Conservation (phyloP, 805 yeast genomes). For the Ogataea methylovora region DNA sequence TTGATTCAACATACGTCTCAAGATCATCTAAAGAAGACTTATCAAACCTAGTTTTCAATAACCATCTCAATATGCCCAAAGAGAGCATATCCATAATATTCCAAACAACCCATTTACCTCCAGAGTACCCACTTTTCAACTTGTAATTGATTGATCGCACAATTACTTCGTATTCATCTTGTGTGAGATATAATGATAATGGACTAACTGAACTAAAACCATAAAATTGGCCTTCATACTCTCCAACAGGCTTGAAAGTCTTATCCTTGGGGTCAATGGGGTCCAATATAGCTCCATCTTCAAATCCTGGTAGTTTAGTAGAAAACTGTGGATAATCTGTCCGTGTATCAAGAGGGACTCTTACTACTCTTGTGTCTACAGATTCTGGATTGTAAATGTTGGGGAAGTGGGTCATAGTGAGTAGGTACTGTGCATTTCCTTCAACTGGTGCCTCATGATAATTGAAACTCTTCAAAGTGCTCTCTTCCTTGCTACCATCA, state of each 20-base stretch:
- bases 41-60: constrained; percentile 23
- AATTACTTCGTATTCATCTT: constrained; percentile 32
- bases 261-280: constrained; percentile 4
- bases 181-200: constrained; percentile 27
- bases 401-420: constrained; percentile 63
- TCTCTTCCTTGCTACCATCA: too few relatives aligned
- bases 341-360: constrained; percentile 51
- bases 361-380: constrained; percentile 45
- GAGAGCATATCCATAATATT: constrained; percentile 35
- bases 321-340: constrained; percentile 49
- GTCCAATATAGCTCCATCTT: constrained; percentile 50
- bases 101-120: constrained; percentile 30
- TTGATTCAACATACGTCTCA: constrained; percentile 31
- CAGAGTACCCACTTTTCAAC: constrained; percentile 32
- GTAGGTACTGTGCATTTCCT: neutral
- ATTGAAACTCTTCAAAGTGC: too few relatives aligned
- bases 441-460: constrained; percentile 51
- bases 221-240: constrained; percentile 33
- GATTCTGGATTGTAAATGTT: constrained; percentile 35
- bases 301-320: constrained; percentile 46
- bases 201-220: constrained; percentile 52
- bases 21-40: constrained; percentile 28
- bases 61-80: constrained; percentile 32
- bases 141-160: constrained; percentile 36
- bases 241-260: constrained; percentile 31